Evolutionary conservation across 768 basidiomycete species (phyloP).

Genomic region (Mycena leptocephala): DNA sequence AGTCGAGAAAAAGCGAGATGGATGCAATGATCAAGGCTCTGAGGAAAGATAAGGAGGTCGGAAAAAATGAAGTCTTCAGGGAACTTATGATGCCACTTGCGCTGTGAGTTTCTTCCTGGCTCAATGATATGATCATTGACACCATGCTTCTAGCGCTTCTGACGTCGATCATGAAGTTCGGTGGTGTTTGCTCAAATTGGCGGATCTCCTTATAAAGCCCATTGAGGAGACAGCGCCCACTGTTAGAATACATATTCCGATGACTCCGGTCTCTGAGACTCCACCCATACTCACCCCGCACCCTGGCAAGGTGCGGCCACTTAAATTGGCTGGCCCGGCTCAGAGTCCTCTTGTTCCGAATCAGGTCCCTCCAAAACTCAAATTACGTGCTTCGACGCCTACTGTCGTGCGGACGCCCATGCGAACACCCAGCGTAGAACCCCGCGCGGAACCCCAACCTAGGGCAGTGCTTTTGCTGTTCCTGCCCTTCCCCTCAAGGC

Average conservation of each 20-base stretch:
- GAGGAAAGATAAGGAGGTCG: slow-evolving; percentile 89
- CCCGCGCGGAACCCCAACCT: slow-evolving; percentile 50
- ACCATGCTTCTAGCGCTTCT: slow-evolving; percentile 65
- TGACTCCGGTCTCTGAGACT: slow-evolving; percentile 78
- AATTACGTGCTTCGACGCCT: slow-evolving; percentile 33
- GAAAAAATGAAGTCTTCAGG: slow-evolving; percentile 84
- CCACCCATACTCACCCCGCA: slow-evolving; percentile 65
- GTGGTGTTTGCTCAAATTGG: slow-evolving; percentile 92
- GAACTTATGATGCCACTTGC: slow-evolving; percentile 88
- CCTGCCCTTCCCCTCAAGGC: slow-evolving; percentile 44
- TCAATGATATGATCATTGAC: not conserved
- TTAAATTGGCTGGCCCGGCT: slow-evolving; percentile 58
- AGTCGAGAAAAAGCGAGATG: slow-evolving; percentile 86
- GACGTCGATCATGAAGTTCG: slow-evolving; percentile 91
- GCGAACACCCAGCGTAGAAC: slow-evolving; percentile 50
- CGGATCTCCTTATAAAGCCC: slow-evolving; percentile 89
- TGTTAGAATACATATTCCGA: slow-evolving; percentile 85
- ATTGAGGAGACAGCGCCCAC: slow-evolving; percentile 90
- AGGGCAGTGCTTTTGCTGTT: slow-evolving; percentile 56
- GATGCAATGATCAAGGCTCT: slow-evolving; percentile 91
- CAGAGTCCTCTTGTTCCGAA: slow-evolving; percentile 55
- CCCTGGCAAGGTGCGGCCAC: slow-evolving; percentile 66
- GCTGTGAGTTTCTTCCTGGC: slow-evolving; percentile 68
- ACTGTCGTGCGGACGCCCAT: slow-evolving; percentile 26
- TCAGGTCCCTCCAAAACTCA: slow-evolving; percentile 46